Conservation (phyloP, 257 asterid genomes). For the Petunia secreta region DNA sequence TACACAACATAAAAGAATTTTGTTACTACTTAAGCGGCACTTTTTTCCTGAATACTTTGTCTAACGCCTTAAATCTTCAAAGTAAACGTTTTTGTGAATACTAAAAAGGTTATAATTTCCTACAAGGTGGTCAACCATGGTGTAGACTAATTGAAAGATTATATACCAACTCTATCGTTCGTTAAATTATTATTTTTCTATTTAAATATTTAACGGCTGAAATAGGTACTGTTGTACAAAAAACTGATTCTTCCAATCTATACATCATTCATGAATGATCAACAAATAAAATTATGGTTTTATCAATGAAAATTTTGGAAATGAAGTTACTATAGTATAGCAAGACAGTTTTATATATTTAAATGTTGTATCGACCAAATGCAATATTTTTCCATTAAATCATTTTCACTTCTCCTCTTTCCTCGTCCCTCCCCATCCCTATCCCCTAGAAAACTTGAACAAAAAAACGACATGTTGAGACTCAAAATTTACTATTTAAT, state of each 20-base stretch:
- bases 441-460: background rate
- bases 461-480: background rate
- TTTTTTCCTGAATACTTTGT: too few species aligned
- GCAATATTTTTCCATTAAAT: background rate
- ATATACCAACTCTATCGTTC: conserved; percentile 8
- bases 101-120: too few species aligned
- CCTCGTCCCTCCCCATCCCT: background rate
- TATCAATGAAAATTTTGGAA: too few species aligned
- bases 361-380: background rate
- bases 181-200: background rate
- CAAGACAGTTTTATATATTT: background rate
- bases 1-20: too few species aligned
- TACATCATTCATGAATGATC: conserved; percentile 6
- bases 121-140: background rate
- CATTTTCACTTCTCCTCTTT: background rate
- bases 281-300: conserved; percentile 14
- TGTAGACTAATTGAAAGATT: background rate
- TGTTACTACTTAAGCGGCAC: too few species aligned
- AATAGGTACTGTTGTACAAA: conserved; percentile 1
- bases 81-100: too few species aligned
- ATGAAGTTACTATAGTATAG: background rate
- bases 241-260: background rate
- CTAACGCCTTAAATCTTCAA: too few species aligned
- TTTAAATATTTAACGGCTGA: background rate
- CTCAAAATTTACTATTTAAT: background rate